Conservation (phyloP, 192 early-diverging fungal genomes). For the Mycoemilia scoparia region DNA sequence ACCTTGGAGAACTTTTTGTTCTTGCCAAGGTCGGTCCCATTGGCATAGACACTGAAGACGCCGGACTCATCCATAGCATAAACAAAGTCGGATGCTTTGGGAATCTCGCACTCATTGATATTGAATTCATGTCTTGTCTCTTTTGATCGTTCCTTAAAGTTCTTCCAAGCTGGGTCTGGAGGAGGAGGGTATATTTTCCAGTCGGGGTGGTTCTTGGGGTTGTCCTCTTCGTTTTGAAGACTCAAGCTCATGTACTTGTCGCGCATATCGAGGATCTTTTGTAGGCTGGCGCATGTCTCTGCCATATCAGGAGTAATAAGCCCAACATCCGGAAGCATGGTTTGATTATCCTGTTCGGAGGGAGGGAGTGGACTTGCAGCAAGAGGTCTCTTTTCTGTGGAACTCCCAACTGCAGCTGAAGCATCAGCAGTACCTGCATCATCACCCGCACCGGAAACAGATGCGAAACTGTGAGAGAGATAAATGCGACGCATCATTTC, state of each 20-base stretch:
- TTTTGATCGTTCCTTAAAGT: conserved; percentile 11
- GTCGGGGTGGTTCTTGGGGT: conserved; percentile 57
- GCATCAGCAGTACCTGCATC: too few species aligned
- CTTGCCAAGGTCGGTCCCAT: background rate
- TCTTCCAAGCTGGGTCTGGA: conserved; percentile 52
- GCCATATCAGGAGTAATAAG: too few species aligned
- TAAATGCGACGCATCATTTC: too few species aligned
- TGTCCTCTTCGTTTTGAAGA: conserved; percentile 54
- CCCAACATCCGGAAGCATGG: too few species aligned
- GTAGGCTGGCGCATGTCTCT: too few species aligned
- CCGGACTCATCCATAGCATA: conserved; percentile 39
- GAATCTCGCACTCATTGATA: conserved; percentile 4
- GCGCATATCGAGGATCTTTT: too few species aligned
- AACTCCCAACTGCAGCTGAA: too few species aligned
- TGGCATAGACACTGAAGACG: conserved; percentile 37
- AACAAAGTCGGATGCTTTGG: conserved; percentile 5
- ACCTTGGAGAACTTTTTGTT: conserved; percentile 26
- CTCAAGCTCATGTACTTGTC: conserved; percentile 66
- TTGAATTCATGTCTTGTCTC: conserved; percentile 4
- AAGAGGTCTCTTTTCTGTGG: too few species aligned
- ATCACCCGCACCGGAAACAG: too few species aligned
- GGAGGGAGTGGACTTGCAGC: too few species aligned
- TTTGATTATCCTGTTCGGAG: too few species aligned
- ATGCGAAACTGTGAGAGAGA: too few species aligned
- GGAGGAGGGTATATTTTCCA: conserved; percentile 82